Evolutionary conservation across 768 basidiomycete genomes (phyloP).

Genomic region (Ramaria sp.): DNA sequence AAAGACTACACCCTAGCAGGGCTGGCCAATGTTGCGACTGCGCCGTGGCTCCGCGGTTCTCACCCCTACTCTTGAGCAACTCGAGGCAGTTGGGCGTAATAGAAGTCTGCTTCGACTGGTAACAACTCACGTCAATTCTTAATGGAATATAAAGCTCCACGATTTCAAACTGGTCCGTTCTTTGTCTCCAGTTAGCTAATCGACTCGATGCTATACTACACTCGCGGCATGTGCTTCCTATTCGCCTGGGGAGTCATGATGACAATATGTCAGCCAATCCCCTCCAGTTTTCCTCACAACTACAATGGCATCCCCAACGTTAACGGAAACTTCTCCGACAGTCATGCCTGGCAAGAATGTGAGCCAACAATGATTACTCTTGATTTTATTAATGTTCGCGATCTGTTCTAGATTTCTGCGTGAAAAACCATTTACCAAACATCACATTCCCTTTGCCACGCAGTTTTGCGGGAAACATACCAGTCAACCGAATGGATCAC

Average conservation of each 20-base stretch:
- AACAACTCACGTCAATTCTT: not conserved
- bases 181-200: not conserved
- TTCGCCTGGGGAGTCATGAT: not conserved
- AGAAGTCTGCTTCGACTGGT: not conserved
- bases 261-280: not conserved
- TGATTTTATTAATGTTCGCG: not conserved
- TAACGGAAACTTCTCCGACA: not conserved
- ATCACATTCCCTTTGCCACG: constrained; percentile 17
- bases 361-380: not conserved
- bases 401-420: constrained; percentile 18
- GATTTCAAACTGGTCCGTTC: not conserved
- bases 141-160: not conserved
- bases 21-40: too few relatives aligned
- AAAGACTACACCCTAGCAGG: too few relatives aligned
- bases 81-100: not conserved
- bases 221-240: not conserved
- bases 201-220: not conserved
- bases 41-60: too few relatives aligned
- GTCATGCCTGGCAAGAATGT: constrained; percentile 4
- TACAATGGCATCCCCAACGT: constrained; percentile 4
- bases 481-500: constrained; percentile 18
- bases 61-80: not conserved
- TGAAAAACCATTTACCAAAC: constrained; percentile 17
- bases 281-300: constrained; percentile 1
- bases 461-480: constrained; percentile 22